These are phyloP conservation scores for Gossypium stocksii DNA, from an alignment of 345 rosid genomes.

Conservation along the genomic window DNA sequence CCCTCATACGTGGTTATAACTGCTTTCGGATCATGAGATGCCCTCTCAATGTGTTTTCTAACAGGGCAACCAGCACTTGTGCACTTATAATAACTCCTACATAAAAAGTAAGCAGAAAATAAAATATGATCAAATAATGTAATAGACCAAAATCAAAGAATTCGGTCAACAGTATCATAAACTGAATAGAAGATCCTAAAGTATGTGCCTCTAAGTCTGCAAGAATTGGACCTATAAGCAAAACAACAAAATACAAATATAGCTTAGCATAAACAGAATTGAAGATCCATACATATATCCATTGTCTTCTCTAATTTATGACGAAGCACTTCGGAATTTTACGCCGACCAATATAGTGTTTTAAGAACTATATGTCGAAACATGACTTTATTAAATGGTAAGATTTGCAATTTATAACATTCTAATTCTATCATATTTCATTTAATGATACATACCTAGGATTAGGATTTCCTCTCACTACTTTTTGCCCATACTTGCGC, in stretches of 20 bases:
- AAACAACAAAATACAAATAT: slow-evolving; percentile 4
- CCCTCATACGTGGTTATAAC: slow-evolving; percentile 98
- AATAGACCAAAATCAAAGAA: not conserved
- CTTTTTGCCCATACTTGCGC: slow-evolving; percentile 99
- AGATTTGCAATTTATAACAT: not conserved
- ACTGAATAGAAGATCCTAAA: not conserved
- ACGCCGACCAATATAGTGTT: not conserved
- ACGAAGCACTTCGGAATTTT: not conserved
- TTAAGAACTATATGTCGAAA: slow-evolving; percentile 3
- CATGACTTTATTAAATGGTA: not conserved
- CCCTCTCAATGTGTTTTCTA: slow-evolving; percentile 98
- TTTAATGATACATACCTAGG: slow-evolving; percentile 57
- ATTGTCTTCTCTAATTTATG: not conserved
- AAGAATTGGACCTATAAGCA: not conserved
- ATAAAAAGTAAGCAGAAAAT: slow-evolving; percentile 11
- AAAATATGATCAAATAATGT: not conserved
- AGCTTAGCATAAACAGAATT: not conserved
- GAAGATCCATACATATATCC: not conserved
- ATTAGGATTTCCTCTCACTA: slow-evolving; percentile 97
- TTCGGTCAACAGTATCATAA: not conserved
- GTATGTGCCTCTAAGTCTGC: not conserved
- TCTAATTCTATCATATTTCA: not conserved
- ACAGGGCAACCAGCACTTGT: slow-evolving; percentile 92
- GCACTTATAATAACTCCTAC: slow-evolving; percentile 98
- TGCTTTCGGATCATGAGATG: slow-evolving; percentile 97